phyloP scores from a whole-genome alignment of 2,329 filamentous ascomycete genomes.

The Neofusicoccum kwambonambiense region DNA sequence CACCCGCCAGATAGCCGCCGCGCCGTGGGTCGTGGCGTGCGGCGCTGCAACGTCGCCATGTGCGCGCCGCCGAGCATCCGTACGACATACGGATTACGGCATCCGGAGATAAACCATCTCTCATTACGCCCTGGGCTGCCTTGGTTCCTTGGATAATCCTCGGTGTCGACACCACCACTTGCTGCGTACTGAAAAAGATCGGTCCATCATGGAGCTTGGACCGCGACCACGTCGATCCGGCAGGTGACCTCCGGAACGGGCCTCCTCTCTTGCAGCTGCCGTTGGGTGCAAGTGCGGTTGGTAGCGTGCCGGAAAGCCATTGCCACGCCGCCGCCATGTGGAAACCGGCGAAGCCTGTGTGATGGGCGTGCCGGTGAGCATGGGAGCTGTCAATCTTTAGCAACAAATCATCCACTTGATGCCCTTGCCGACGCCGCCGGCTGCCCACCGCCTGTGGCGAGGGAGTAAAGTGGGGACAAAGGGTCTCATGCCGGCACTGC shows the following conservation, averaged over 20 bases:
- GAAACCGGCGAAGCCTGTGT: not conserved
- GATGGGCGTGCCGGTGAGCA: conserved; percentile 6
- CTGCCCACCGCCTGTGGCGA: conserved; percentile 11
- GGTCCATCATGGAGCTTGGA: conserved; percentile 3
- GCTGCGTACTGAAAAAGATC: not conserved
- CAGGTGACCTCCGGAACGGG: conserved; percentile 12
- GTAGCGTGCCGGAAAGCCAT: not conserved
- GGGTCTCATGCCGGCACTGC: conserved; percentile 7
- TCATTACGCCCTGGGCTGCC: not conserved
- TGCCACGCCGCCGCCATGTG: conserved; percentile 9
- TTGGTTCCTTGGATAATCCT: conserved; percentile 1
- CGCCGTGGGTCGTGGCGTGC: not conserved
- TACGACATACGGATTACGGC: not conserved
- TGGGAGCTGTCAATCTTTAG: conserved; percentile 3
- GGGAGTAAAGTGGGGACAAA: conserved; percentile 7
- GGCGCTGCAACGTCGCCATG: not conserved
- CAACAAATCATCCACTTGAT: not conserved
- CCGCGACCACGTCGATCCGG: conserved; percentile 11
- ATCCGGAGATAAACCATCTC: not conserved
- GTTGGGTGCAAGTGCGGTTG: not conserved
- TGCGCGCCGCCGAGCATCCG: not conserved
- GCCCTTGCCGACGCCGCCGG: conserved; percentile 1
- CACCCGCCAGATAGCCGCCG: conserved; percentile 9
- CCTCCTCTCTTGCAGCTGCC: not conserved
- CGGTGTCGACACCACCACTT: not conserved